Percentiles rank a stretch among this genome's conserved stretches.
Evolutionary conservation across 2,329 filamentous ascomycete genomes (phyloP).

Genomic region (Truncatella angustata): DNA sequence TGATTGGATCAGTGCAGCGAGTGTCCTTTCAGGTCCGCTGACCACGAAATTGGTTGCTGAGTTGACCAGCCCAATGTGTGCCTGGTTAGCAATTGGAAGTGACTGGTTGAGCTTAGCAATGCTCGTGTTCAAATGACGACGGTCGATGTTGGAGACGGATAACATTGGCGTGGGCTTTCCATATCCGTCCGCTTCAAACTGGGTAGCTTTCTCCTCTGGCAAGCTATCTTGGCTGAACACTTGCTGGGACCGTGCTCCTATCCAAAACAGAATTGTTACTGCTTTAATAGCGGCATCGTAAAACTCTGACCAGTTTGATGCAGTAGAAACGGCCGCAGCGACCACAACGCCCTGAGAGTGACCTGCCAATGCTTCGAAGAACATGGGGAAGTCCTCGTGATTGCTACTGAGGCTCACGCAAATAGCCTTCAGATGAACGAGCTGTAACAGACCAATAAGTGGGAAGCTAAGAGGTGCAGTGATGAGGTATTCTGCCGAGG

Average conservation of each 20-base stretch:
- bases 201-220: constrained; percentile 5
- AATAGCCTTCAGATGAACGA: constrained; percentile 15
- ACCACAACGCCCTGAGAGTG: constrained; percentile 37
- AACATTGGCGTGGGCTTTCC: constrained; percentile 26
- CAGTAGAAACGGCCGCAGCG: constrained; percentile 31
- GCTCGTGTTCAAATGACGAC: not conserved
- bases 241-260: constrained; percentile 28
- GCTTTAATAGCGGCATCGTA: constrained; percentile 22
- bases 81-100: constrained; percentile 7
- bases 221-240: constrained; percentile 17
- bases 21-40: constrained; percentile 22
- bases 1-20: constrained; percentile 14
- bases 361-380: constrained; percentile 25
- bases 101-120: constrained; percentile 13
- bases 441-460: constrained; percentile 32
- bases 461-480: constrained; percentile 37
- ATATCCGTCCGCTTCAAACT: constrained; percentile 17
- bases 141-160: constrained; percentile 6
- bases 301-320: constrained; percentile 31
- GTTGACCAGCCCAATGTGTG: constrained; percentile 22
- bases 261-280: constrained; percentile 33
- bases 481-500: constrained; percentile 29
- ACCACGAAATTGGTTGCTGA: constrained; percentile 19
- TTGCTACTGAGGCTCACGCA: constrained; percentile 25
- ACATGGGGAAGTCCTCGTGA: not conserved